These are phyloP conservation scores for Xylaria curta DNA, from an alignment of 495 filamentous ascomycete species.

Conservation along the genomic window DNA sequence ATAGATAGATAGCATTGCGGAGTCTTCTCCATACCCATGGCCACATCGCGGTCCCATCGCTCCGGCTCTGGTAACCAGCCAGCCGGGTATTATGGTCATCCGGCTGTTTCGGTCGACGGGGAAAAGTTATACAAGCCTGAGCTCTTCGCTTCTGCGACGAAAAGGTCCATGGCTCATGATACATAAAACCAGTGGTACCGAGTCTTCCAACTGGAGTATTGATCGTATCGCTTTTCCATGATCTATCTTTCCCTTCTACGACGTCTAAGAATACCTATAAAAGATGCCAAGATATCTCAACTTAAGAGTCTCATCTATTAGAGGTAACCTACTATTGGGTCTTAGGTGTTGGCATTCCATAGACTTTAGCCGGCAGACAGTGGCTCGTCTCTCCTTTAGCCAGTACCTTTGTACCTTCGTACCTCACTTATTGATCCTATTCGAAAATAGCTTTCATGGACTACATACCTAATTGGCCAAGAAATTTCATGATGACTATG, in stretches of 20 bases:
- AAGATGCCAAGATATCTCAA: background rate
- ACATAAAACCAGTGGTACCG: background rate
- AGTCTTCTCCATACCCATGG: background rate
- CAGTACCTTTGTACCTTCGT: background rate
- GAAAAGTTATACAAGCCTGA: background rate
- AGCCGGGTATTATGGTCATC: conserved; percentile 10
- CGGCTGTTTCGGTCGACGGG: conserved; percentile 4
- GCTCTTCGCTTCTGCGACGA: background rate
- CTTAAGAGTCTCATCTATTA: background rate
- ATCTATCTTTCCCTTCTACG: background rate
- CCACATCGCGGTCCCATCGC: background rate
- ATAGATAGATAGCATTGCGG: background rate
- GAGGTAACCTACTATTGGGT: background rate
- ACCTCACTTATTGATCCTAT: background rate
- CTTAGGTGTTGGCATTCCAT: background rate
- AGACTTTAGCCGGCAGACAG: background rate
- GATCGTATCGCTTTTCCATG: background rate
- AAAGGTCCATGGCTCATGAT: background rate
- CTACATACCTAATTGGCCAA: background rate
- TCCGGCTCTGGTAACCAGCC: background rate
- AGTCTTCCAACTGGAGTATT: background rate
- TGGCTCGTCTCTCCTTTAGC: background rate
- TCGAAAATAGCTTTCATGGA: background rate
- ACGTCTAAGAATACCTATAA: background rate
- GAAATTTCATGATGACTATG: too few species aligned